A percentile compares a stretch with the other conserved stretches of the same genome.
Conservation (phyloP, 2,329 filamentous ascomycete species). For the Nemania abortiva region DNA sequence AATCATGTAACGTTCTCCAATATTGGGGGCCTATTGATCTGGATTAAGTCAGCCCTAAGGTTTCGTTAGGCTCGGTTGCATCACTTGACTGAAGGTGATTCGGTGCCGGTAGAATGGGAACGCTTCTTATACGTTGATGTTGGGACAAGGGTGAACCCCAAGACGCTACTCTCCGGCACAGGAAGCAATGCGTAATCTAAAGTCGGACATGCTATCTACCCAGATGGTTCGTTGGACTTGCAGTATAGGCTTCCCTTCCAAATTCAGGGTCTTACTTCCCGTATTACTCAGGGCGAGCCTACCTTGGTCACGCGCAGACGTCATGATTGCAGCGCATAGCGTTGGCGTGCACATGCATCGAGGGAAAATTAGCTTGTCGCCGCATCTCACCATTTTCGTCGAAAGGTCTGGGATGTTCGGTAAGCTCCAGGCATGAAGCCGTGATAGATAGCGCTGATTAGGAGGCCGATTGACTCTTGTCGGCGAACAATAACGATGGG, state of each 20-base stretch:
- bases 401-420: not conserved
- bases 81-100: conserved; percentile 26
- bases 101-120: conserved; percentile 18
- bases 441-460: not conserved
- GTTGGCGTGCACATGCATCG: not conserved
- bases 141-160: conserved; percentile 12
- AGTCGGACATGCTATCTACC: not conserved
- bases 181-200: not conserved
- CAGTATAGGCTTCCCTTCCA: not conserved
- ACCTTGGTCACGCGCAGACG: conserved; percentile 2
- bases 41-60: conserved; percentile 29
- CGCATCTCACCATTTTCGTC: not conserved
- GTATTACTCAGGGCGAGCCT: not conserved
- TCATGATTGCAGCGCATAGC: conserved; percentile 4
- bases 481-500: not conserved
- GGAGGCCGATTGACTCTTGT: not conserved
- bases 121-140: conserved; percentile 19
- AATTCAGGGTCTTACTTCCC: not conserved
- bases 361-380: conserved; percentile 11
- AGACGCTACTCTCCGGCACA: conserved; percentile 3
- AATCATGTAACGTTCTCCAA: conserved; percentile 22
- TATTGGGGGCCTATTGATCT: conserved; percentile 9
- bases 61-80: conserved; percentile 24
- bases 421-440: not conserved
- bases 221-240: not conserved